These are phyloP conservation scores for Spathaspora sp. DNA, from an alignment of 1,139 yeast genomes.

Conservation along the genomic window DNA sequence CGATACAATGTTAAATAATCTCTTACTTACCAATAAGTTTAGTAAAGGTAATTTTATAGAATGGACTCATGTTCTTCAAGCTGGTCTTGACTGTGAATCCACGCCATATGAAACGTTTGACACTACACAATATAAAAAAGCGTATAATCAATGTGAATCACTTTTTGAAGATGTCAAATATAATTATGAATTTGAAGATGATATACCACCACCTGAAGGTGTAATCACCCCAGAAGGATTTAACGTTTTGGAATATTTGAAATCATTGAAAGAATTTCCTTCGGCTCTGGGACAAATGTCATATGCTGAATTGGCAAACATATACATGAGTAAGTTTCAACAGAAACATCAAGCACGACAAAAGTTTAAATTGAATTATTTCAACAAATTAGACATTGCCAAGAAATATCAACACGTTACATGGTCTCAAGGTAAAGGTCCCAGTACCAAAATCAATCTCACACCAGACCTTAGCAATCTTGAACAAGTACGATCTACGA, in stretches of 20 bases:
- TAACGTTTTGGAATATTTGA: constrained; percentile 18
- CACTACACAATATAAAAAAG: constrained; percentile 11
- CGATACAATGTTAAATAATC: constrained; percentile 14
- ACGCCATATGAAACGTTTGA: constrained; percentile 14
- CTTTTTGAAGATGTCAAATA: constrained; percentile 22
- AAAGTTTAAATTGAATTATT: constrained; percentile 6
- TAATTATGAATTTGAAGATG: constrained; percentile 22
- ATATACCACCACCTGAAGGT: constrained; percentile 9
- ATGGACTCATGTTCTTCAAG: constrained; percentile 31
- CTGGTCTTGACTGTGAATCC: constrained; percentile 21
- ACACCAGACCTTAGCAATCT: constrained; percentile 7
- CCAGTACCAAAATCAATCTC: constrained; percentile 4
- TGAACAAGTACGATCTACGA: neutral
- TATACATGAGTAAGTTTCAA: constrained; percentile 3
- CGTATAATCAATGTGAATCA: constrained; percentile 22
- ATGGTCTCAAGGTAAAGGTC: constrained; percentile 10
- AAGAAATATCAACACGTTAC: constrained; percentile 6
- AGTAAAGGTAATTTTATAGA: neutral
- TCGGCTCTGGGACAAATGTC: constrained; percentile 3
- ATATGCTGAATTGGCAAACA: constrained; percentile 6
- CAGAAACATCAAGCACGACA: neutral
- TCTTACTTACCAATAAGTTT: constrained; percentile 2
- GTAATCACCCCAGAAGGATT: constrained; percentile 13
- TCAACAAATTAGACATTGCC: constrained; percentile 10
- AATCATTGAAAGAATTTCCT: neutral